Percentiles rank a stretch among this genome's conserved stretches.
phyloP scores from a whole-genome alignment of 306 rosid genomes.

The Lathyrus aphaca region DNA sequence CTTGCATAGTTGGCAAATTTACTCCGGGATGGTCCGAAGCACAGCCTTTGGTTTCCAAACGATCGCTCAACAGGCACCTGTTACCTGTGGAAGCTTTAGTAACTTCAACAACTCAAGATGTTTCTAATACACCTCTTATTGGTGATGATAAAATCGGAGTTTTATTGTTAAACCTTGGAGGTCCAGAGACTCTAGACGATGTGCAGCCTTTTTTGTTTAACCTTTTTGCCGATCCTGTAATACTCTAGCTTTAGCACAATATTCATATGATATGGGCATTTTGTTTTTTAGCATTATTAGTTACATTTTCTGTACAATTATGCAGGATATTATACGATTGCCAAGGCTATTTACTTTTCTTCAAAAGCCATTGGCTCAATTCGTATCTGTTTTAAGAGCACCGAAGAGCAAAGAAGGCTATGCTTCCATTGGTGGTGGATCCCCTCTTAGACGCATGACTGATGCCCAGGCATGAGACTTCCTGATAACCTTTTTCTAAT shows the following conservation, averaged over 20 bases:
- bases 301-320: constrained; percentile 22
- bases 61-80: constrained; percentile 53
- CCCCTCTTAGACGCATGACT: constrained; percentile 89
- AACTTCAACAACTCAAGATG: constrained; percentile 54
- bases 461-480: constrained; percentile 77
- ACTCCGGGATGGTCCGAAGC: constrained; percentile 54
- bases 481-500: constrained; percentile 12
- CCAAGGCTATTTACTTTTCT: constrained; percentile 89
- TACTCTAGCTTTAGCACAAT: constrained; percentile 26
- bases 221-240: constrained; percentile 98
- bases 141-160: constrained; percentile 83
- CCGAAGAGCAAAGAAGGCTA: constrained; percentile 98
- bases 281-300: neutral
- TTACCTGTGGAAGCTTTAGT: constrained; percentile 68
- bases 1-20: constrained; percentile 42
- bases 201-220: constrained; percentile 96
- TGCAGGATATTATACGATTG: constrained; percentile 88
- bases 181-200: constrained; percentile 95
- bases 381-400: constrained; percentile 79
- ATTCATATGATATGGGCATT: constrained; percentile 1
- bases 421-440: constrained; percentile 97
- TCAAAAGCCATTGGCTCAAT: constrained; percentile 94
- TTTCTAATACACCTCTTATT: constrained; percentile 51
- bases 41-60: constrained; percentile 57
- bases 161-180: constrained; percentile 91